Evolutionary conservation across 1,139 yeast genomes (phyloP).

Genomic region (Nakaseomyces glabratus): DNA sequence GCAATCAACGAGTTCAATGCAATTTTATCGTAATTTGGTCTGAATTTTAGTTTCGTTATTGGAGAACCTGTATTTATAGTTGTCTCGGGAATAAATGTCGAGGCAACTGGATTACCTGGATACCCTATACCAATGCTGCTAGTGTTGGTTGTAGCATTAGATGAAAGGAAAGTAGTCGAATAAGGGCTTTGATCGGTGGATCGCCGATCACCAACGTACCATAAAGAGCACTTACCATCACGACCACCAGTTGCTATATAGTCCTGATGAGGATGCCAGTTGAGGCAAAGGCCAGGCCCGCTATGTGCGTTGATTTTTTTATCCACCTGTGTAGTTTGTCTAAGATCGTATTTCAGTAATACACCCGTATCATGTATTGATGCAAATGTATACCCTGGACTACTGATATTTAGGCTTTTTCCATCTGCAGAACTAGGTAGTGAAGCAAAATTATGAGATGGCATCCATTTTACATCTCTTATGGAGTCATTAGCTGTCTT

Average conservation of each 20-base stretch:
- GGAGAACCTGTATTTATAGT: slow-evolving; percentile 65
- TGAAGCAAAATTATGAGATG: slow-evolving; percentile 19
- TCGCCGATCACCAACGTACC: slow-evolving; percentile 30
- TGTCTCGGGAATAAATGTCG: slow-evolving; percentile 49
- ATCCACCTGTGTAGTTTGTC: slow-evolving; percentile 53
- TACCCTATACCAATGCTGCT: slow-evolving; percentile 17
- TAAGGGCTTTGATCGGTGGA: slow-evolving; percentile 17
- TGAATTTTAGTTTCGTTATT: slow-evolving; percentile 46
- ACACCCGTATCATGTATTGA: slow-evolving; percentile 89
- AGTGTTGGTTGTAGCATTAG: slow-evolving; percentile 11
- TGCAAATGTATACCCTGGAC: slow-evolving; percentile 42
- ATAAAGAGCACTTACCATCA: slow-evolving; percentile 43
- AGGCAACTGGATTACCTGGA: slow-evolving; percentile 20
- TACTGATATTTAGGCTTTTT: slow-evolving; percentile 7
- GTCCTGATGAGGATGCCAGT: slow-evolving; percentile 81
- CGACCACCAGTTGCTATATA: slow-evolving; percentile 88
- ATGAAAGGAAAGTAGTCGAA: slow-evolving; percentile 7
- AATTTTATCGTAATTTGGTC: slow-evolving; percentile 36
- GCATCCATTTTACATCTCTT: slow-evolving; percentile 32
- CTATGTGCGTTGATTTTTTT: slow-evolving; percentile 79
- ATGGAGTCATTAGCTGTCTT: slow-evolving; percentile 39
- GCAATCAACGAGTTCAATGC: slow-evolving; percentile 55
- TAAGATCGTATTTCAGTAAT: slow-evolving; percentile 72
- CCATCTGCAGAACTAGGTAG: slow-evolving; percentile 3
- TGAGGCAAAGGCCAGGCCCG: slow-evolving; percentile 81